Conservation (phyloP, 2,329 filamentous ascomycete species). For the Paracoccidioides lutzii region DNA sequence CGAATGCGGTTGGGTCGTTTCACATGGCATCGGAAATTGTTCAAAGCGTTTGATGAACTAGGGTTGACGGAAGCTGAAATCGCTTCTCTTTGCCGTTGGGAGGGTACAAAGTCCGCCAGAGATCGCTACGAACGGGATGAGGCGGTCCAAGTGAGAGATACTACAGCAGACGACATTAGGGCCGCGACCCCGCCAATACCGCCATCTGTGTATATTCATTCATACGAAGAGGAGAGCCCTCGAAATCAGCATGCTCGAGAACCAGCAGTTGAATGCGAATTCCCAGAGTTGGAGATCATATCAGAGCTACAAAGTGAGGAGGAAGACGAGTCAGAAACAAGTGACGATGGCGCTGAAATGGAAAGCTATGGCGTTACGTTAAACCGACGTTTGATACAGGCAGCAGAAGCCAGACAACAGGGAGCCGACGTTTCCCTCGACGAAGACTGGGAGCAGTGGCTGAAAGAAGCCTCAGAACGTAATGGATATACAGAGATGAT, state of each 20-base stretch:
- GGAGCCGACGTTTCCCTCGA: slow-evolving; percentile 34
- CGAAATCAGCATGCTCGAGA: neutral
- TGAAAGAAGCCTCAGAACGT: slow-evolving; percentile 44
- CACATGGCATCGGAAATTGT: slow-evolving; percentile 47
- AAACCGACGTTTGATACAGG: slow-evolving; percentile 41
- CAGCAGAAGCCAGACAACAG: slow-evolving; percentile 40
- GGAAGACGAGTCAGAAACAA: slow-evolving; percentile 26
- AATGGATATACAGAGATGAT: slow-evolving; percentile 32
- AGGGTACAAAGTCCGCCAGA: slow-evolving; percentile 37
- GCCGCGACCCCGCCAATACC: slow-evolving; percentile 34
- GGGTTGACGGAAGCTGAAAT: slow-evolving; percentile 48
- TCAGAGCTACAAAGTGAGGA: neutral
- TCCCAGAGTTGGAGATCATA: neutral
- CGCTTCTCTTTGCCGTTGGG: slow-evolving; percentile 48
- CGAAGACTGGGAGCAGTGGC: slow-evolving; percentile 44
- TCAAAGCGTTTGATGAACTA: slow-evolving; percentile 48
- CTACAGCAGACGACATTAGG: slow-evolving; percentile 45
- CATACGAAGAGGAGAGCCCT: slow-evolving; percentile 7
- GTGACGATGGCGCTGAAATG: slow-evolving; percentile 35
- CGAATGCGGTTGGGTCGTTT: slow-evolving; percentile 50
- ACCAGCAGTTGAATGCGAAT: neutral
- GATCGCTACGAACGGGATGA: slow-evolving; percentile 41
- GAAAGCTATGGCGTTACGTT: slow-evolving; percentile 40
- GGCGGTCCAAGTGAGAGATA: slow-evolving; percentile 46
- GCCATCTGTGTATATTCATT: slow-evolving; percentile 23